phyloP scores from a whole-genome alignment of 805 yeast species.

The Priceomyces castillae region DNA sequence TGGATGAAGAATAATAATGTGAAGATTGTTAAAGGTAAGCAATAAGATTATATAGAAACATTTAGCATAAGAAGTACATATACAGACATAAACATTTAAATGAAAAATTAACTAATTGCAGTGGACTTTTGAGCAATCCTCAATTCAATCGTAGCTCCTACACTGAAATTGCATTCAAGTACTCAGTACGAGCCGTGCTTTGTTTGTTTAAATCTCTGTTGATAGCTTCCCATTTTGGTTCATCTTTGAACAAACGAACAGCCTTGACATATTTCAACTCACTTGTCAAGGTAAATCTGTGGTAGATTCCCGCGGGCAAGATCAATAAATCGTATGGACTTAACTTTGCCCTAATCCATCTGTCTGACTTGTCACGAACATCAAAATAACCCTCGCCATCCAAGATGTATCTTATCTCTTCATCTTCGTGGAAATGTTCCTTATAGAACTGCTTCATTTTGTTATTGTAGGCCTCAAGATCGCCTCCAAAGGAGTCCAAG shows the following conservation, averaged over 20 bases:
- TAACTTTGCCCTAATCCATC: slow-evolving; percentile 77
- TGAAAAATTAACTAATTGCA: not conserved
- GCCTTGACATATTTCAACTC: slow-evolving; percentile 64
- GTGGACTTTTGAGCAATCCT: not conserved
- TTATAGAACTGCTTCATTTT: slow-evolving; percentile 70
- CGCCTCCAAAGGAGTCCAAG: slow-evolving; percentile 60
- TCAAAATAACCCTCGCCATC: slow-evolving; percentile 94
- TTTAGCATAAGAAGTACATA: not conserved
- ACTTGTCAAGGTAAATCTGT: slow-evolving; percentile 77
- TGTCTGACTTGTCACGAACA: slow-evolving; percentile 58
- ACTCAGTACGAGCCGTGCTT: slow-evolving; percentile 35
- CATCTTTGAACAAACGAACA: slow-evolving; percentile 82
- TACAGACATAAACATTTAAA: not conserved
- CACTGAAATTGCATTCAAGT: slow-evolving; percentile 30
- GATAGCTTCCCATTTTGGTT: slow-evolving; percentile 94
- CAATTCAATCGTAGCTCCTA: slow-evolving; percentile 5
- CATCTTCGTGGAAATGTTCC: slow-evolving; percentile 95
- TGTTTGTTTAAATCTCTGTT: slow-evolving; percentile 51
- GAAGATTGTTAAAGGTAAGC: slow-evolving; percentile 31
- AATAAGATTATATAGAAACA: slow-evolving; percentile 1
- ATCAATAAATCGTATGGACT: slow-evolving; percentile 64
- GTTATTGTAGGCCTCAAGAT: slow-evolving; percentile 49
- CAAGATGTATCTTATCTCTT: slow-evolving; percentile 85
- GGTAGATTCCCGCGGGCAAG: slow-evolving; percentile 91
- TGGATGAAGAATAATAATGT: slow-evolving; percentile 44